phyloP scores from a whole-genome alignment of 192 early-diverging fungal species.

The Umbelopsis vinacea region DNA sequence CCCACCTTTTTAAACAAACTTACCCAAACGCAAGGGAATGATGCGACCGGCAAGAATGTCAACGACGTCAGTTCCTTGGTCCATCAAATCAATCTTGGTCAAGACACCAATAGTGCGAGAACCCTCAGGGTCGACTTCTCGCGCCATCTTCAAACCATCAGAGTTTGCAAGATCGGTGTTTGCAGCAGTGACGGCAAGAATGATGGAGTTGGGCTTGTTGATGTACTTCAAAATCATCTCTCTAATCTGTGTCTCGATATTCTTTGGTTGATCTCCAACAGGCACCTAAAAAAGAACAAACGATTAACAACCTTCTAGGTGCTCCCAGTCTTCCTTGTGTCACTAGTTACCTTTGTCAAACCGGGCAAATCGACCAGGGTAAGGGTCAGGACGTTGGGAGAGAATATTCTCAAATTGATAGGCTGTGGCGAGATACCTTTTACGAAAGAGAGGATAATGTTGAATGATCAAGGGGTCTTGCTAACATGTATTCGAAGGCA shows the following conservation, averaged over 20 bases:
- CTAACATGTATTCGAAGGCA: background rate
- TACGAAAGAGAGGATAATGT: too few species aligned
- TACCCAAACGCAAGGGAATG: constrained; percentile 93
- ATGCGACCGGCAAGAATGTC: constrained; percentile 97
- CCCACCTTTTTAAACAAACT: background rate
- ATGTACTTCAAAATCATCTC: constrained; percentile 99
- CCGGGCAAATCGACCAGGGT: constrained; percentile 99
- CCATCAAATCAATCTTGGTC: constrained; percentile 99
- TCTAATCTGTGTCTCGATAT: constrained; percentile 97
- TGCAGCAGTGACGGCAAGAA: constrained; percentile 96
- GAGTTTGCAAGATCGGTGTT: constrained; percentile 99
- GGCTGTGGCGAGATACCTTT: constrained; percentile 93
- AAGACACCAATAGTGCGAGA: constrained; percentile 98
- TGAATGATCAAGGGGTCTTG: background rate
- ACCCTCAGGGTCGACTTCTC: constrained; percentile 99
- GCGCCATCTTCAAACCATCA: constrained; percentile 97
- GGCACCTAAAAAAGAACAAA: constrained; percentile 64
- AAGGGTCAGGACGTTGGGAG: constrained; percentile 98
- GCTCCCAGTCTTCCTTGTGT: background rate
- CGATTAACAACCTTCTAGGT: background rate
- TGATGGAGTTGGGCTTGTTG: constrained; percentile 97
- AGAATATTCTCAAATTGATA: constrained; percentile 97
- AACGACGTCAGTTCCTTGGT: constrained; percentile 98
- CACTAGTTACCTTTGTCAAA: constrained; percentile 80
- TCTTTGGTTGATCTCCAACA: constrained; percentile 98